Evolutionary conservation across 2,329 filamentous ascomycete genomes (phyloP).

Genomic region (Nothopassalora personata): DNA sequence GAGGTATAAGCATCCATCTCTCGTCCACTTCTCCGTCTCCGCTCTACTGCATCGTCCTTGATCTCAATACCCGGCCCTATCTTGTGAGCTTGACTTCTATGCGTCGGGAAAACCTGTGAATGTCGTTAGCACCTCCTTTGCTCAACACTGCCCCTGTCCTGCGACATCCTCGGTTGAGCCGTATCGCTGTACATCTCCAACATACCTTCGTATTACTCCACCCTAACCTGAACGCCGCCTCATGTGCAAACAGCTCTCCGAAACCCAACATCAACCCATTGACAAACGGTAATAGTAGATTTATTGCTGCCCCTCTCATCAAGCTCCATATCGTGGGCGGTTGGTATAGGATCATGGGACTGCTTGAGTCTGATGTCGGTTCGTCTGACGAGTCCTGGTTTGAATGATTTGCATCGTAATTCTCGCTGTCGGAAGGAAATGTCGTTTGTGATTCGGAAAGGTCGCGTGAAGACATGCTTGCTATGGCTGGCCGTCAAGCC

Average conservation of each 20-base stretch:
- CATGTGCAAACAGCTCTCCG: slow-evolving; percentile 92
- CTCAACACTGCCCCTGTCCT: neutral
- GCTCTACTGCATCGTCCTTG: slow-evolving; percentile 58
- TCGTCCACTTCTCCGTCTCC: slow-evolving; percentile 47
- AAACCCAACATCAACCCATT: slow-evolving; percentile 99
- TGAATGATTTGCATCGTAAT: slow-evolving; percentile 58
- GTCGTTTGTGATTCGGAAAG: slow-evolving; percentile 70
- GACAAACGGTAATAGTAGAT: slow-evolving; percentile 88
- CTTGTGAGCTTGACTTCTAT: slow-evolving; percentile 55
- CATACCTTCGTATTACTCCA: slow-evolving; percentile 91
- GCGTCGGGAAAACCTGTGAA: slow-evolving; percentile 51
- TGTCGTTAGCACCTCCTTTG: neutral
- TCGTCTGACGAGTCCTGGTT: slow-evolving; percentile 50
- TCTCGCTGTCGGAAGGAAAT: slow-evolving; percentile 77
- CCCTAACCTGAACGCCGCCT: slow-evolving; percentile 85
- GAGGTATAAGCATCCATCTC: slow-evolving; percentile 62
- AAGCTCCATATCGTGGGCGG: slow-evolving; percentile 84
- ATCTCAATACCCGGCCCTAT: slow-evolving; percentile 81
- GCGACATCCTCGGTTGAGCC: neutral
- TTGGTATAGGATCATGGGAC: slow-evolving; percentile 76
- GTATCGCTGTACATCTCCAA: neutral
- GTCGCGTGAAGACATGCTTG: slow-evolving; percentile 46
- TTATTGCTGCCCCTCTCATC: slow-evolving; percentile 84
- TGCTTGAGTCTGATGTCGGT: slow-evolving; percentile 57
- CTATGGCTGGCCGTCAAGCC: neutral